Percentiles rank a stretch among this genome's conserved stretches.
Evolutionary conservation across 1,284 basidiomycete genomes (phyloP).

Genomic region (Apiotrichum domesticum): DNA sequence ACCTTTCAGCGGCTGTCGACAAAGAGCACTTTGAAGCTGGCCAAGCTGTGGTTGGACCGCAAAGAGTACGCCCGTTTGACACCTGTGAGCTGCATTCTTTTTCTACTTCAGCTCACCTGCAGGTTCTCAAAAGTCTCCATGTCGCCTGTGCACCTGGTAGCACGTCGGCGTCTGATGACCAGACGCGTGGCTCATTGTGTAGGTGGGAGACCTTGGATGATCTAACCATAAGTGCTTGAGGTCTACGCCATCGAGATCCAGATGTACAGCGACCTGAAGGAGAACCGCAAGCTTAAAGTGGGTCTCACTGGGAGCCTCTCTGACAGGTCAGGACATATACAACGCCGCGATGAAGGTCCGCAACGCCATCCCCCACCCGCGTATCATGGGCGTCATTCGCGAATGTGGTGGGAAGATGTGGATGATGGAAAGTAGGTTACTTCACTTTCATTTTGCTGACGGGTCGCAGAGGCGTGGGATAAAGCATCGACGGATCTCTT

Average conservation of each 20-base stretch:
- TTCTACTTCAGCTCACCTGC: neutral
- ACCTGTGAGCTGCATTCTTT: slow-evolving; percentile 53
- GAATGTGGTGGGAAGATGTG: slow-evolving; percentile 99
- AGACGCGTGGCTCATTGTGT: slow-evolving; percentile 46
- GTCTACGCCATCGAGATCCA: slow-evolving; percentile 98
- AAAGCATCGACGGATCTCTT: slow-evolving; percentile 97
- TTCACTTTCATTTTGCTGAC: too few relatives aligned
- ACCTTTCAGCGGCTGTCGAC: slow-evolving; percentile 70
- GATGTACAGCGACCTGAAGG: slow-evolving; percentile 96
- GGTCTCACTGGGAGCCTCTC: neutral
- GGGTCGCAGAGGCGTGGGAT: slow-evolving; percentile 75
- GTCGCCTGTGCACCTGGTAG: slow-evolving; percentile 46
- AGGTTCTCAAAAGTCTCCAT: slow-evolving; percentile 50
- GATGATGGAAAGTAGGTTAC: slow-evolving; percentile 94
- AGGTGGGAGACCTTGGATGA: slow-evolving; percentile 10
- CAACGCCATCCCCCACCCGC: slow-evolving; percentile 94
- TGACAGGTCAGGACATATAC: slow-evolving; percentile 73
- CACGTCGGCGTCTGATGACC: slow-evolving; percentile 45
- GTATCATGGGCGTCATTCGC: slow-evolving; percentile 98
- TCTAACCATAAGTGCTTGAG: slow-evolving; percentile 61
- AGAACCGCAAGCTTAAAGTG: slow-evolving; percentile 92
- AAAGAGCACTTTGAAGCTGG: slow-evolving; percentile 94
- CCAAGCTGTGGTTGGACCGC: slow-evolving; percentile 93
- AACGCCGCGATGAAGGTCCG: slow-evolving; percentile 87
- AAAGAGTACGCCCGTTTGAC: slow-evolving; percentile 81